Percentiles rank a stretch among this genome's conserved stretches.
phyloP scores from a whole-genome alignment of 1,139 yeast species.

The Candida glucosophila region DNA sequence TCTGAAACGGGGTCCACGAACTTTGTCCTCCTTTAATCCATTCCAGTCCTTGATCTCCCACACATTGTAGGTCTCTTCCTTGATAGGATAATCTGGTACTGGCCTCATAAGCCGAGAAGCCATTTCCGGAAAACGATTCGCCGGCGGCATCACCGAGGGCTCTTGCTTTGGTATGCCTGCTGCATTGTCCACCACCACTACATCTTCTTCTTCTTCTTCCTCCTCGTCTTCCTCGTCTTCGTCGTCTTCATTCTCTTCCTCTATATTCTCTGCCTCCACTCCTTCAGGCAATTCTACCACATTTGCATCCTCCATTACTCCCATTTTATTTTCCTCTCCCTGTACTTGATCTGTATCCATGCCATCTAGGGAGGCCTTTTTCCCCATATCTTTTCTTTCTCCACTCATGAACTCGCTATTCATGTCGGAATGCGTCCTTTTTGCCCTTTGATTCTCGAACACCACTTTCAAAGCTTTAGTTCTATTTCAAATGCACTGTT shows the following conservation, averaged over 20 bases:
- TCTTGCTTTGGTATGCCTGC: background rate
- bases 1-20: conserved; percentile 43
- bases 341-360: no score
- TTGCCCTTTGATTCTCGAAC: no score
- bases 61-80: conserved; percentile 39
- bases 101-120: conserved; percentile 30
- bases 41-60: conserved; percentile 75
- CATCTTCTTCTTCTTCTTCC: conserved; percentile 7
- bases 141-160: conserved; percentile 15
- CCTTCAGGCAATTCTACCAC: background rate
- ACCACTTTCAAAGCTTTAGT: no score
- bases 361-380: no score
- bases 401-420: no score
- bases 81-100: conserved; percentile 35
- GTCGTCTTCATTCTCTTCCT: conserved; percentile 1
- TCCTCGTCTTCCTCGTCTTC: conserved; percentile 14
- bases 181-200: conserved; percentile 1
- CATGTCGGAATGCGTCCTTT: no score
- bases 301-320: no score
- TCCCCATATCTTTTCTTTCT: no score
- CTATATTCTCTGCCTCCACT: conserved; percentile 1
- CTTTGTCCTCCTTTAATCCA: conserved; percentile 39
- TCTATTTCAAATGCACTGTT: no score
- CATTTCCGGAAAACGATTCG: conserved; percentile 21
- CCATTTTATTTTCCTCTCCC: no score